Base-by-base conservation (phyloP, 2,329 filamentous ascomycete species). In the Monosporascus sp. region DNA sequence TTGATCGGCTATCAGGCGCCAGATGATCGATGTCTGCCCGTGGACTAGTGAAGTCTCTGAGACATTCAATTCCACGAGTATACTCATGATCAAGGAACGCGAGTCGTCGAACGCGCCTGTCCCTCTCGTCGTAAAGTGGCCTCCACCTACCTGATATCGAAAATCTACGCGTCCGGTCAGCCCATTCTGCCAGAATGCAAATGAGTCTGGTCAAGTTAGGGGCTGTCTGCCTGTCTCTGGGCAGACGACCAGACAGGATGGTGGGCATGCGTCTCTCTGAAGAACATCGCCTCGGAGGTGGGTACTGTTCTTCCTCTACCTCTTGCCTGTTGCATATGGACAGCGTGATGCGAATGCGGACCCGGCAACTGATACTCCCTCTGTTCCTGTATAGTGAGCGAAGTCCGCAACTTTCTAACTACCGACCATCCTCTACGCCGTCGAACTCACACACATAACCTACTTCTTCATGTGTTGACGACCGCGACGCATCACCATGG, bases 1-100 rank as follows among this genome's bases (percentile, higher is more conserved):
- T 52, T 49, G 56, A 60, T 58, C 56, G 48, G 11, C 51, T 51
- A 48, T 52, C 54, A 55, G 51, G 9, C 31, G n/a, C 50, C 43
- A n/a, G 47, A n/a, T 22, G 45, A 56, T 58, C 58, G 52, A 55
- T 56, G 43, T 46, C 54, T 49, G 54, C 58, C 54, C 47, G 56
- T 60, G 56, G 55, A 19, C 19, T 40, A n/a, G 8, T 35, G 38
- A n/a, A 19, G 38, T 11, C 19, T n/a, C 58, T 62, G 55, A 65
- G 63, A 66, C 63, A 62, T 56, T 51, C 27, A 58, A 60, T 60
- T 59, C 57, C 59, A 54, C 55, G 55, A 55, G 51, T 52, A 35
- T 53, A 43, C 52, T 50, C 41, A 43, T 49, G 45, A 51, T 14
- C 8, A 40, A 40, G 8, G 38, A 35, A 14, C 38, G 38, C 38